These are phyloP conservation scores for Calonectria fujianensis DNA, from an alignment of 2,329 filamentous ascomycete species.

Conservation along the genomic window DNA sequence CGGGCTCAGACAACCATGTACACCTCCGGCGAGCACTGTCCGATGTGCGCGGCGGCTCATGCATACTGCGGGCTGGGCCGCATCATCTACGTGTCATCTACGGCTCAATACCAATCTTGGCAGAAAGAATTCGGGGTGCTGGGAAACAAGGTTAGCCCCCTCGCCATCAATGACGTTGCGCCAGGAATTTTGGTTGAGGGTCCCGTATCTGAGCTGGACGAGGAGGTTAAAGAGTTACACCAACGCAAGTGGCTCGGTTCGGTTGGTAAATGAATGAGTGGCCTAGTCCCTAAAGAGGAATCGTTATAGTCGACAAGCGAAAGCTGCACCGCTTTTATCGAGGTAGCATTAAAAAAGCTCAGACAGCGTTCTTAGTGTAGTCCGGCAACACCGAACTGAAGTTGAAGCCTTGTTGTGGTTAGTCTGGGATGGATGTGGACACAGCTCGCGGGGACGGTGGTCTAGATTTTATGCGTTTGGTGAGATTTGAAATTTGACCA, in stretches of 20 bases:
- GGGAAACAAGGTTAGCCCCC: conserved; percentile 45
- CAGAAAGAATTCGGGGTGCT: conserved; percentile 53
- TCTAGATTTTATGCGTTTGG: background rate
- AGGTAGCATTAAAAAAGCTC: background rate
- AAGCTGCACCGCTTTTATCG: background rate
- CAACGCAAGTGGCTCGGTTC: background rate
- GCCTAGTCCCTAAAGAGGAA: background rate
- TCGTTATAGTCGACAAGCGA: background rate
- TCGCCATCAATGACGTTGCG: conserved; percentile 57
- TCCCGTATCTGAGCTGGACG: conserved; percentile 55
- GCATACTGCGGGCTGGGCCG: conserved; percentile 60
- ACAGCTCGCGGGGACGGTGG: background rate
- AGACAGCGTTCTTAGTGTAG: background rate
- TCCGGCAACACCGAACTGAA: background rate
- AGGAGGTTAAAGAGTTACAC: conserved; percentile 57
- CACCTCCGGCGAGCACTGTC: conserved; percentile 62
- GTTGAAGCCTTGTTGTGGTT: background rate
- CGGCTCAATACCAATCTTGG: conserved; percentile 56
- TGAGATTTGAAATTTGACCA: conserved; percentile 2
- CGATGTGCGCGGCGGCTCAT: conserved; percentile 62
- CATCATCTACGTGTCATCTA: conserved; percentile 59
- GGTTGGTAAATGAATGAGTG: background rate
- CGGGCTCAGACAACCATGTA: conserved; percentile 63
- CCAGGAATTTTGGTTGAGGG: conserved; percentile 56
- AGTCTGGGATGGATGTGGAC: background rate